A percentile compares a stretch with the other conserved stretches of the same genome.
These are phyloP conservation scores for Fraxinus paxiana DNA, from an alignment of 305 asterid species.

Conservation along the genomic window DNA sequence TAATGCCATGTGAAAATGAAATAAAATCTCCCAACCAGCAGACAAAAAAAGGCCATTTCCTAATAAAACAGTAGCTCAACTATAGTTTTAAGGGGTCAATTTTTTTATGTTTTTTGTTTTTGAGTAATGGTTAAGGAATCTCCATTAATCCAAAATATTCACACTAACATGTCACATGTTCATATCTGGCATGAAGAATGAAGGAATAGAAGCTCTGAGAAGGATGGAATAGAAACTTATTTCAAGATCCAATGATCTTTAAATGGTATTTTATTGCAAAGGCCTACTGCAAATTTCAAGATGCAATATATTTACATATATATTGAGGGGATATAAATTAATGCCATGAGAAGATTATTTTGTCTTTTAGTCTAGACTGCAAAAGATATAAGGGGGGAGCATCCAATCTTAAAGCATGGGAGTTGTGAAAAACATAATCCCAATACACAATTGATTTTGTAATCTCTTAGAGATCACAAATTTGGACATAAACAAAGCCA, in stretches of 20 bases:
- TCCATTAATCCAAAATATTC: constrained; percentile 25
- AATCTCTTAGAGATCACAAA: constrained; percentile 51
- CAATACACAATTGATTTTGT: constrained; percentile 38
- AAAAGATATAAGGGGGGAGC: constrained; percentile 35
- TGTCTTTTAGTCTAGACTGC: constrained; percentile 36
- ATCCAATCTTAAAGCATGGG: constrained; percentile 31
- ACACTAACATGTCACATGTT: constrained; percentile 38
- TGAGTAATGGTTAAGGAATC: constrained; percentile 43
- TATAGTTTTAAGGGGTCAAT: background rate
- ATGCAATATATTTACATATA: constrained; percentile 19
- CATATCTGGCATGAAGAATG: constrained; percentile 28
- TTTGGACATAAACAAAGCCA: constrained; percentile 35
- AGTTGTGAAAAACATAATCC: constrained; percentile 37
- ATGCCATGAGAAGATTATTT: constrained; percentile 34
- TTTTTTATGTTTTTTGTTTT: background rate
- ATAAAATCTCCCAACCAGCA: constrained; percentile 15
- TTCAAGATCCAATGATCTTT: constrained; percentile 37
- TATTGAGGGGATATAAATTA: constrained; percentile 6
- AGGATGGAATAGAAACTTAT: constrained; percentile 35
- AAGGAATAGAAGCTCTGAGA: constrained; percentile 31
- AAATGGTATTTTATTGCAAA: constrained; percentile 10
- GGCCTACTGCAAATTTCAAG: constrained; percentile 17
- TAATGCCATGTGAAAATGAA: background rate
- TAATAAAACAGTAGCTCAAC: background rate
- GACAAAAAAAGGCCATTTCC: constrained; percentile 25